Base-by-base conservation (phyloP, 73 alveolate genomes). In the Loxodes magnus region DNA sequence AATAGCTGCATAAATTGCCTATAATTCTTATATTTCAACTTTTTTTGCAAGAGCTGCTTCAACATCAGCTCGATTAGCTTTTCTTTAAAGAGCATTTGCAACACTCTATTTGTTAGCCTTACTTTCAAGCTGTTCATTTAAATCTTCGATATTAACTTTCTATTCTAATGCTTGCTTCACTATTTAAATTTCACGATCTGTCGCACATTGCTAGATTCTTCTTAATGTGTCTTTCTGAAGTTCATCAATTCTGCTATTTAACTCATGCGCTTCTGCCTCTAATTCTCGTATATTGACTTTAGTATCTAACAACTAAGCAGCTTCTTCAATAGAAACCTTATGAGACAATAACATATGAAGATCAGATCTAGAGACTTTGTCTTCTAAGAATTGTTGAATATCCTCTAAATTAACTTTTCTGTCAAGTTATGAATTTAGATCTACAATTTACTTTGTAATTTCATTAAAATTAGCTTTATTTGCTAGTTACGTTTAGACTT, bases 391-490 rank as follows among this genome's bases (percentile, higher is more conserved):
- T n/a, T 61, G 49, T 20, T 88, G 42, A 17, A 87, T 54, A 44
- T 84, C 98, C 35, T 92, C 98, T 61, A 71, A 62, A 12, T 89
- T 70, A 5, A 88, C 83, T 68, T 87, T 80, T 27, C 77, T 60
- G 29, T 92, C 98, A 39, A 92, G 57, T 37, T 77, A 58, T 49
- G 83, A 75, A 0, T 95, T 93, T 16, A 92, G 73, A 56, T 84
- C 97, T 27, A 93, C 80, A 31, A 92, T 65, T 3, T 96, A 67
- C 21, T 88, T 68, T 57, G 90, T 69, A 4, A 92, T 83, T 36
- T 92, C 98, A n/a, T 93, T 65, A 19, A 92, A 62, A 72, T 87
- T 88, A 0, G 97, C 96, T 65, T 92, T 92, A 2, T 85, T 70
- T 25, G 85, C 56, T 31, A 92, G 77, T 6, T 89, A 80, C 5